Percentiles rank a stretch among this genome's conserved stretches.
Conservation (phyloP, 176 grass and related monocot genomes). For the Triticum urartu region DNA sequence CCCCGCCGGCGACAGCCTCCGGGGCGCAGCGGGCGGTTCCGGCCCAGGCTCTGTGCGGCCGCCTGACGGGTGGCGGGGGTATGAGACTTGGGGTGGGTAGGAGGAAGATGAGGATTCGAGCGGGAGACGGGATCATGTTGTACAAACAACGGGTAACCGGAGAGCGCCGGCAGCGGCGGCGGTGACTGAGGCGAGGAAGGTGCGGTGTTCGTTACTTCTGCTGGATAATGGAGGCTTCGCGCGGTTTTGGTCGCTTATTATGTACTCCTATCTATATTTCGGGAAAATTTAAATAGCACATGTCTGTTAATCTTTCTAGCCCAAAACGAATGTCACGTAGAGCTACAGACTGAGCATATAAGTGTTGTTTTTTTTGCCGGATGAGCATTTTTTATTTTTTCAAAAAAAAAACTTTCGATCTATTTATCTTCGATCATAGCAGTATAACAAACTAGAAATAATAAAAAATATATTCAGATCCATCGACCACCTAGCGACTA, state of each 20-base stretch:
- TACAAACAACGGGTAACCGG: not conserved
- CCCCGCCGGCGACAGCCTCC: not conserved
- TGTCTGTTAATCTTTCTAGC: too few species aligned
- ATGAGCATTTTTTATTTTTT: too few species aligned
- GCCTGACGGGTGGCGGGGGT: not conserved
- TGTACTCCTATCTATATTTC: too few species aligned
- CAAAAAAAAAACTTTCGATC: too few species aligned
- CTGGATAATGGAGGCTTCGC: conserved; percentile 25
- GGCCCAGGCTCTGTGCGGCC: not conserved
- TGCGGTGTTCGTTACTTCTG: not conserved
- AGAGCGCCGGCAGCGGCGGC: not conserved
- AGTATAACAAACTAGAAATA: too few species aligned
- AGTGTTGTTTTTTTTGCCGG: too few species aligned
- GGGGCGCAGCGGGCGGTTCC: conserved; percentile 27
- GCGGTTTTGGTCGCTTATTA: not conserved
- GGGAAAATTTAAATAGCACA: too few species aligned
- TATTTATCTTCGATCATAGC: too few species aligned
- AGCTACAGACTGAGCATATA: too few species aligned
- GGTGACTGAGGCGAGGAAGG: not conserved
- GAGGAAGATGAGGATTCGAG: conserved; percentile 13
- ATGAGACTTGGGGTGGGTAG: conserved; percentile 15
- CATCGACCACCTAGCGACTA: too few species aligned
- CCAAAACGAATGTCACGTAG: too few species aligned
- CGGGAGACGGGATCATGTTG: conserved; percentile 29
- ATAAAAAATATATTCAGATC: too few species aligned